These are phyloP conservation scores for Bonnemaisonia californica DNA, from an alignment of 31 red algal species.

Conservation along the genomic window DNA sequence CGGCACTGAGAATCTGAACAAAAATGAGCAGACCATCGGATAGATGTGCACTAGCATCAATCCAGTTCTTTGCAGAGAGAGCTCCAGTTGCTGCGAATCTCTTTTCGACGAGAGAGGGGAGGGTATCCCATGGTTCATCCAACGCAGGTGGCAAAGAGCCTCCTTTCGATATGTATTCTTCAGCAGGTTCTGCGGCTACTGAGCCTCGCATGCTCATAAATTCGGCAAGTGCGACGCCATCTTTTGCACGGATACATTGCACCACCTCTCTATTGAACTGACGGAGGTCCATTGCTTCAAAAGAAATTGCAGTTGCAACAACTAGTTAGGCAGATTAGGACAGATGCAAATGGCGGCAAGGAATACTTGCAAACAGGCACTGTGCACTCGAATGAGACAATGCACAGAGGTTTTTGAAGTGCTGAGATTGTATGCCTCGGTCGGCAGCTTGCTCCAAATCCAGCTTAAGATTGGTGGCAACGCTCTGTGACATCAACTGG, in stretches of 20 bases:
- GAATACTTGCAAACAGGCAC: no score
- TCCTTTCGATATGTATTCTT: slow-evolving; percentile 47
- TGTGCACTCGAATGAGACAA: no score
- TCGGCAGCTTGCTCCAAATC: no score
- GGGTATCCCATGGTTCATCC: slow-evolving; percentile 39
- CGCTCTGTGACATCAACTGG: slow-evolving; percentile 41
- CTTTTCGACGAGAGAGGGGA: slow-evolving; percentile 63
- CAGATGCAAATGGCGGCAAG: neutral
- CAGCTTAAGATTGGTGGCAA: slow-evolving; percentile 59
- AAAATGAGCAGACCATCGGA: slow-evolving; percentile 33
- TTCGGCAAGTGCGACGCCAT: slow-evolving; percentile 30
- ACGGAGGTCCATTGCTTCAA: neutral
- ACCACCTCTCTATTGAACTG: neutral
- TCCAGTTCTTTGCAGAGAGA: slow-evolving; percentile 56
- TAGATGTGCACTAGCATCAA: slow-evolving; percentile 51
- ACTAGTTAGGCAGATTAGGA: no score
- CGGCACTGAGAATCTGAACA: slow-evolving; percentile 18
- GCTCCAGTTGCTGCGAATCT: slow-evolving; percentile 61
- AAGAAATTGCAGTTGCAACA: no score
- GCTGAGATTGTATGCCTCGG: no score
- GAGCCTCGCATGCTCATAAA: slow-evolving; percentile 36
- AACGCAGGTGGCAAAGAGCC: slow-evolving; percentile 42
- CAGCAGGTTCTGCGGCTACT: slow-evolving; percentile 29
- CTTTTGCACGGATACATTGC: slow-evolving; percentile 26
- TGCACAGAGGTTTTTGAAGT: no score